These are phyloP conservation scores for Candida taoyuanica DNA, from an alignment of 805 yeast genomes.

Conservation along the genomic window DNA sequence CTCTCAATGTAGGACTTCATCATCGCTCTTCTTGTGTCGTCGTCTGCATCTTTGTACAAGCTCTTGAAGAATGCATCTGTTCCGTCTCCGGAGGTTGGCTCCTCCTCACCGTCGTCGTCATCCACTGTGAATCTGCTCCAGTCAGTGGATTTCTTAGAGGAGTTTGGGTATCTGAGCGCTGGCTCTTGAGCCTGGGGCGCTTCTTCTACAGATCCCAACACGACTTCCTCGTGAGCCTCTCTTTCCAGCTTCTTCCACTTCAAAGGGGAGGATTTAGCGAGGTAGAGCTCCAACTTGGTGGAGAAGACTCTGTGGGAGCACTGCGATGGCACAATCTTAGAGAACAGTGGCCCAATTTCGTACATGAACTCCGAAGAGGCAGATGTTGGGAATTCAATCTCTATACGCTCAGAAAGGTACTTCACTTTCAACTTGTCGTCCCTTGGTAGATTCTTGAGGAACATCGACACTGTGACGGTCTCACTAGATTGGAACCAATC, in stretches of 20 bases:
- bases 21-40: constrained; percentile 89
- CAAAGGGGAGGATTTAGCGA: constrained; percentile 40
- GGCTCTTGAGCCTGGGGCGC: not conserved
- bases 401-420: constrained; percentile 33
- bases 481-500: constrained; percentile 72
- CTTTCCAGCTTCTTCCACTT: constrained; percentile 53
- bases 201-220: not conserved
- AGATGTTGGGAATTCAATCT: constrained; percentile 44
- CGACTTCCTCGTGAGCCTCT: constrained; percentile 9
- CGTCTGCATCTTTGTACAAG: constrained; percentile 75
- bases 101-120: constrained; percentile 42
- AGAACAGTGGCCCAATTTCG: constrained; percentile 48
- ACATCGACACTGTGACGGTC: constrained; percentile 61
- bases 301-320: constrained; percentile 51
- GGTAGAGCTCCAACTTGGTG: constrained; percentile 70
- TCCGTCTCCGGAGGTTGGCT: constrained; percentile 38
- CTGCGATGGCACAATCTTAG: constrained; percentile 41
- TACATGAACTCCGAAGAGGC: constrained; percentile 54
- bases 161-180: constrained; percentile 46
- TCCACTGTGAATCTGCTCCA: constrained; percentile 60
- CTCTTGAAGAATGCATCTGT: constrained; percentile 70
- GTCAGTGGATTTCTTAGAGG: constrained; percentile 57
- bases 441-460: constrained; percentile 58
- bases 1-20: constrained; percentile 93
- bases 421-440: constrained; percentile 40